These are phyloP conservation scores for Pyrenophora seminiperda DNA, from an alignment of 2,329 filamentous ascomycete species.

Conservation along the genomic window DNA sequence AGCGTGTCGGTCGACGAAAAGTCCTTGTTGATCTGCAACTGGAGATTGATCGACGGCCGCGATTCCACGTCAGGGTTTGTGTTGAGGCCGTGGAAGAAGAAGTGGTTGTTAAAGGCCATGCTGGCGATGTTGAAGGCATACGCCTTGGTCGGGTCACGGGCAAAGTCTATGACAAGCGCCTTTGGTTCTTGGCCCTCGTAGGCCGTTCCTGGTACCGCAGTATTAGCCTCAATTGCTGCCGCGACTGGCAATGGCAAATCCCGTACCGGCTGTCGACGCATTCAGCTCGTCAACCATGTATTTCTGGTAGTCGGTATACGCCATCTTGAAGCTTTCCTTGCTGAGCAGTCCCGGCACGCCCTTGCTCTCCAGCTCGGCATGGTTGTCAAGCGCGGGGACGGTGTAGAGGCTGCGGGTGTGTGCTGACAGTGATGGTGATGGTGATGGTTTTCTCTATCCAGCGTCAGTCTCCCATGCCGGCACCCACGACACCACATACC, in stretches of 20 bases:
- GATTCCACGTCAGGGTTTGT: slow-evolving; percentile 32
- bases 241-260: not conserved
- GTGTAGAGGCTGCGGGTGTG: slow-evolving; percentile 46
- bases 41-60: slow-evolving; percentile 57
- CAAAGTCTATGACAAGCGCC: slow-evolving; percentile 73
- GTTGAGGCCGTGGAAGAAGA: slow-evolving; percentile 72
- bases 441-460: slow-evolving; percentile 32
- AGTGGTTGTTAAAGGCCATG: slow-evolving; percentile 90
- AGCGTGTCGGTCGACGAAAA: slow-evolving; percentile 87
- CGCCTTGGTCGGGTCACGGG: slow-evolving; percentile 78
- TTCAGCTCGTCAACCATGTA: slow-evolving; percentile 79
- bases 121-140: slow-evolving; percentile 93
- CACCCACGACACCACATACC: slow-evolving; percentile 23
- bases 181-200: slow-evolving; percentile 67
- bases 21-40: slow-evolving; percentile 65
- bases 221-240: slow-evolving; percentile 7
- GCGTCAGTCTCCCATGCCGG: slow-evolving; percentile 30
- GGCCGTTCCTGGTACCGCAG: slow-evolving; percentile 61
- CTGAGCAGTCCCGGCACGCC: slow-evolving; percentile 75
- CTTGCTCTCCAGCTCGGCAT: slow-evolving; percentile 52
- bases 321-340: slow-evolving; percentile 69
- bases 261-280: slow-evolving; percentile 69
- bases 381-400: slow-evolving; percentile 57
- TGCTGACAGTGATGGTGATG: slow-evolving; percentile 16
- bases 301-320: slow-evolving; percentile 83